A percentile compares a stretch with the other conserved stretches of the same genome.
These are phyloP conservation scores for Clonostachys chloroleuca DNA, from an alignment of 2,329 filamentous ascomycete species.

Conservation along the genomic window DNA sequence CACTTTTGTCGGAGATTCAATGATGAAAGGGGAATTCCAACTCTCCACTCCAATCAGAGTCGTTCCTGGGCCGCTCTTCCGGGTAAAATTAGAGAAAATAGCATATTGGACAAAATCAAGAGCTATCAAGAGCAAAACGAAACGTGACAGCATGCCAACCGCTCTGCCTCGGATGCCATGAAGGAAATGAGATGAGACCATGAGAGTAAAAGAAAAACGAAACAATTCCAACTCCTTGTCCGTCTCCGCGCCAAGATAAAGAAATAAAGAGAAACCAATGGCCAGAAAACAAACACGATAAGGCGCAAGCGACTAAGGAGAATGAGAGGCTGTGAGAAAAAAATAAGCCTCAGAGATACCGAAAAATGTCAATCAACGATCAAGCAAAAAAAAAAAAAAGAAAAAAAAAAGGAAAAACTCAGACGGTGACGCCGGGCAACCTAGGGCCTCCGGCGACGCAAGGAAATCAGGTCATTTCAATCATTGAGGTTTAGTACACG, in stretches of 20 bases:
- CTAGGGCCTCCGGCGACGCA: constrained; percentile 1
- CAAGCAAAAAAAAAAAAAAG: constrained; percentile 22
- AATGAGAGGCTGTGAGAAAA: neutral
- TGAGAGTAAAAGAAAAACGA: neutral
- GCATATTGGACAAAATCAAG: constrained; percentile 1
- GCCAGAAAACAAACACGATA: neutral
- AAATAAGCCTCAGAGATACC: constrained; percentile 7
- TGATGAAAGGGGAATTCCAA: no score
- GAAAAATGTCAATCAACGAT: constrained; percentile 1
- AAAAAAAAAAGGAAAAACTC: constrained; percentile 16
- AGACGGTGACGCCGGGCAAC: constrained; percentile 3
- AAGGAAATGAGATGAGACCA: constrained; percentile 18
- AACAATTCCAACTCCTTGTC: constrained; percentile 7
- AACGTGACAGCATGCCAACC: constrained; percentile 16
- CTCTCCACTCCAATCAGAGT: constrained; percentile 20
- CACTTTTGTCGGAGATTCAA: no score
- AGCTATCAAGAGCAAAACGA: constrained; percentile 12
- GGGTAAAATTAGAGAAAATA: neutral
- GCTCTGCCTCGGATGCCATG: constrained; percentile 28
- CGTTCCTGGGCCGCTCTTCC: neutral
- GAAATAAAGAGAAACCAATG: neutral
- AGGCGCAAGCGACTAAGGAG: neutral
- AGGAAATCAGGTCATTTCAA: constrained; percentile 35
- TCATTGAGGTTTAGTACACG: constrained; percentile 58
- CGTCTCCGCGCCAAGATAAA: neutral